Conservation (phyloP, 208 protist species). For the Giardia duodenalis region DNA sequence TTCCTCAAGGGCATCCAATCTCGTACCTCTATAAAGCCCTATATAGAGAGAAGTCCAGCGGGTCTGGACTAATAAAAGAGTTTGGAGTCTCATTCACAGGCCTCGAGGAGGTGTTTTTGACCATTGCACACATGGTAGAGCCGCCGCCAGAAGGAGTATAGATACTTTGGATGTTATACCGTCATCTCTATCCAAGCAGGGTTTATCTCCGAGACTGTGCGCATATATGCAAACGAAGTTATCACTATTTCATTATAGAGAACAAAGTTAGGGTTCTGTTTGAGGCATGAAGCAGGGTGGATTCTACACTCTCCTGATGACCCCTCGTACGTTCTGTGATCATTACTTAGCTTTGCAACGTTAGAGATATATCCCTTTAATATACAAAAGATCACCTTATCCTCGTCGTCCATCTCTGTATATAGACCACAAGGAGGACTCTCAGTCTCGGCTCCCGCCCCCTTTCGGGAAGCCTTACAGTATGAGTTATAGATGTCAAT, state of each 20-base stretch:
- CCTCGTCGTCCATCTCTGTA: too few relatives aligned
- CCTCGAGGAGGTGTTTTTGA: conserved; percentile 22
- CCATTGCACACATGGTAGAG: conserved; percentile 6
- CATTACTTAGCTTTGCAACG: background rate
- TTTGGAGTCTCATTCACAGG: conserved; percentile 17
- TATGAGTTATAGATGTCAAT: background rate
- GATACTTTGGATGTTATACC: too few relatives aligned
- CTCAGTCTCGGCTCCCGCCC: too few relatives aligned
- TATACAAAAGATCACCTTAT: background rate
- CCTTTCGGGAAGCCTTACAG: too few relatives aligned
- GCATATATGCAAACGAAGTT: background rate
- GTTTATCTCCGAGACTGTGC: background rate
- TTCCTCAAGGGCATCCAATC: conserved; percentile 3
- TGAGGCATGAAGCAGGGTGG: background rate
- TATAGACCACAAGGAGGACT: too few relatives aligned
- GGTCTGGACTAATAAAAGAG: background rate
- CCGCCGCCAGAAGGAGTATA: background rate
- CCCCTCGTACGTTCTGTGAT: background rate
- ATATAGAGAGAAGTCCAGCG: background rate
- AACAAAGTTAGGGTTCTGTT: background rate
- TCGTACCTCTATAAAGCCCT: background rate
- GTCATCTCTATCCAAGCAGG: background rate
- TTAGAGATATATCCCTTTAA: background rate
- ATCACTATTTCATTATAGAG: background rate
- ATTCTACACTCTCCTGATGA: background rate